Base-by-base conservation (phyloP, 2,329 filamentous ascomycete genomes). In the Clonostachys rosea region DNA sequence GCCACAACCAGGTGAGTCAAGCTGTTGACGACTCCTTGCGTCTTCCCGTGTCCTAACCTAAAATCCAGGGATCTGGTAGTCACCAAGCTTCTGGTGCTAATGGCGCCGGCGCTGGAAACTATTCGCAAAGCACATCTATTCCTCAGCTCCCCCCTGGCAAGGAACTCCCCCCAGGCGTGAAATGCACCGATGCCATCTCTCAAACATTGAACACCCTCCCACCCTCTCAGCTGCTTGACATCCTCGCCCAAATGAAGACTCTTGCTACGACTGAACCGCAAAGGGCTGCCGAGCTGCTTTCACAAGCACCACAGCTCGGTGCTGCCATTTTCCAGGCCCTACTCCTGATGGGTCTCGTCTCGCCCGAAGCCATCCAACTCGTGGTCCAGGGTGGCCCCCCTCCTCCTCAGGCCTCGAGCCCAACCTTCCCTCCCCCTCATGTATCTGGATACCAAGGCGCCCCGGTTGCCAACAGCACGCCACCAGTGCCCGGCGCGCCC, bases 271-370 rank as follows among this genome's bases (percentile, higher is more conserved):
- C 78, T 20, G 91, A 97, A 57, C 91, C 92, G 3, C 77, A 79
- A 17, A 87, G 90, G 61, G 91, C 91, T 5, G 91, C 86, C 1
- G 89, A 95, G 60, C 82, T 97, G 39, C 81, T 99, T 40, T 79
- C 86, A 52, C 87, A 92, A 70, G 91, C 91, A 2, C 94, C 94
- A 0, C 94, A 99, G 68, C 83, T 99, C 41, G 84, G 89, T 5
- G 97, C 95, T 59, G 94, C 94, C 49, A 87, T 97, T 54, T 97
- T 97, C 70, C 92, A 97, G 68, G 88, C 91, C 20, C 79, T 97
- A 10, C 81, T 97, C 3, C 81, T 96, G 36, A 94, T 97, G 81
- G 90, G 91, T 42, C 83, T 97, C 10, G 90, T 97, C 47, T 92
- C 94, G 49, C 87, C 89, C 13, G 84, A 85, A 57, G 84, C 91